A percentile compares a stretch with the other conserved stretches of the same genome.
Evolutionary conservation across 2,329 filamentous ascomycete genomes (phyloP).

Genomic region (Neospermospora avenae): DNA sequence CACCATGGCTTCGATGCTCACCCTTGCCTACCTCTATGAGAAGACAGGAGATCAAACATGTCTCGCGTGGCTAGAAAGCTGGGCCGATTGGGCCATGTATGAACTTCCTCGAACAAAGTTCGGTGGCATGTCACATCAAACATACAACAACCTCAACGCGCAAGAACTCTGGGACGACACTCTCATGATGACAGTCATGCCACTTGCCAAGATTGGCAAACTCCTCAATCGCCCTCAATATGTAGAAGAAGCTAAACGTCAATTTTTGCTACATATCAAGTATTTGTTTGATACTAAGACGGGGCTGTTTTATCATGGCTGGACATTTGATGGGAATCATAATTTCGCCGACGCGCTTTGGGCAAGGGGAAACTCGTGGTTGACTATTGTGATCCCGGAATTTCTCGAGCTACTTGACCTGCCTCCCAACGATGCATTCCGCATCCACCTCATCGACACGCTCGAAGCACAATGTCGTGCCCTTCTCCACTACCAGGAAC

Average conservation of each 20-base stretch:
- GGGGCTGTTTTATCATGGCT: slow-evolving; percentile 75
- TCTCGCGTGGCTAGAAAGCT: slow-evolving; percentile 73
- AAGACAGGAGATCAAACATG: slow-evolving; percentile 66
- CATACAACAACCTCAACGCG: slow-evolving; percentile 61
- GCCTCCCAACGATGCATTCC: slow-evolving; percentile 50
- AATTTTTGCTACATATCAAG: slow-evolving; percentile 75
- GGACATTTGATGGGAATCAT: slow-evolving; percentile 69
- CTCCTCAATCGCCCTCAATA: slow-evolving; percentile 69
- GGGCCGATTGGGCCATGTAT: slow-evolving; percentile 81
- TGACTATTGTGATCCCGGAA: slow-evolving; percentile 81
- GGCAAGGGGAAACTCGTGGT: slow-evolving; percentile 66
- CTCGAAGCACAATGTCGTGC: slow-evolving; percentile 68
- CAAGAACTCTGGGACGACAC: slow-evolving; percentile 84
- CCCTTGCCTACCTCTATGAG: slow-evolving; percentile 75
- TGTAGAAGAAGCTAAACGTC: slow-evolving; percentile 72
- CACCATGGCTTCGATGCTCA: slow-evolving; percentile 77
- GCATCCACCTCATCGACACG: slow-evolving; percentile 53
- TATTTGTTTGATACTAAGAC: slow-evolving; percentile 72
- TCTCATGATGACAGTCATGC: slow-evolving; percentile 83
- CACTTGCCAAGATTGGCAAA: slow-evolving; percentile 68
- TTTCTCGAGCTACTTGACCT: slow-evolving; percentile 71
- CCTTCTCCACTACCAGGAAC: slow-evolving; percentile 55
- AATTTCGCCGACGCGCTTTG: slow-evolving; percentile 57
- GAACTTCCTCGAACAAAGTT: slow-evolving; percentile 69
- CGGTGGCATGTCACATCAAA: slow-evolving; percentile 43